Evolutionary conservation across 2,329 filamentous ascomycete species (phyloP), one percentile per base, ranked within the genome.

Genomic region (Talaromyces sp.): DNA sequence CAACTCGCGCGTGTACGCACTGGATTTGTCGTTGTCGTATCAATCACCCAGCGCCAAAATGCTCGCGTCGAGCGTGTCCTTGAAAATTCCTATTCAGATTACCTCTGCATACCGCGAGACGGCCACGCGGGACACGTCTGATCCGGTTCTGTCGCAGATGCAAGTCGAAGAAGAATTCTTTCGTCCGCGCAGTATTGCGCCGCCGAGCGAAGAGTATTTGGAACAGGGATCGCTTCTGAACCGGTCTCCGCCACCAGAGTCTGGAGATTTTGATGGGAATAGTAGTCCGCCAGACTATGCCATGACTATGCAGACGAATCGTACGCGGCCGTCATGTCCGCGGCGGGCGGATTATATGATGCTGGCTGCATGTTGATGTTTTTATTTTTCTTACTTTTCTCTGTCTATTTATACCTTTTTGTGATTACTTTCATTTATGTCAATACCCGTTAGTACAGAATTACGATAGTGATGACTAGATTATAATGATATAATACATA

Each of bases 1-100:
- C 57, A 75, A 85, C 51, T 85, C 84, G n/a, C 80, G 88, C 57
- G 75, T 80, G 19, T 90, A 91, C 70, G 72, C 77, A 3, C 79
- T 91, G 14, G 82, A 85, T 57, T 73, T 90, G 60, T 76, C 78
- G 14, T 72, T 90, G 24, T 79, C 81, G 3, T 79, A 84, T 55
- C 80, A 83, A 65, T 79, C 80, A 0, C 78, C 81, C 0, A 72
- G 78, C 53, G 71, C 76, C 57, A 73, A 74, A 32, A 68, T 79
- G 8, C 67, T 75, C 53, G 73, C 70, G 3, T 74, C 77, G 2
- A 72, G 70, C 11, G 64, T 79, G 32, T 73, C 72, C 1, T 67
- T 80, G 21, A 75, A 73, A 24, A 55, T 80, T 0, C 79, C 79
- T 0, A 69, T 80, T 24, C 79, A 81, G 65, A 65, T 81, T 48